phyloP scores from a whole-genome alignment of 345 rosid species.

The Citrus maxima region DNA sequence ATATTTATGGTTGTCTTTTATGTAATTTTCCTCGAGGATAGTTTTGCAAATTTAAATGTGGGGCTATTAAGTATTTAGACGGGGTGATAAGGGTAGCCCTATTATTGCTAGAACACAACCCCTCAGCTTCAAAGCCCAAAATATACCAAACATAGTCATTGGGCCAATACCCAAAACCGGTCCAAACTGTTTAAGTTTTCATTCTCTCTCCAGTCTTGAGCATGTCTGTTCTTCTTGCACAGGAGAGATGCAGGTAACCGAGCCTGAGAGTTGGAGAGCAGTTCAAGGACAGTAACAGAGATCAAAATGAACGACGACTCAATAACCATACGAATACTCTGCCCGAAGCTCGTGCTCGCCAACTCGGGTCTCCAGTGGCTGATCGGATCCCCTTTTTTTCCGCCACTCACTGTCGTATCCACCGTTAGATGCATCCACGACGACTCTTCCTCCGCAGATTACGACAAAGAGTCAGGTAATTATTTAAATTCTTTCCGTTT shows the following conservation, averaged over 20 bases:
- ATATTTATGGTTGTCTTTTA: too few species aligned
- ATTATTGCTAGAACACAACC: too few species aligned
- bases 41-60: too few species aligned
- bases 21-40: too few species aligned
- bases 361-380: slow-evolving; percentile 79
- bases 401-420: slow-evolving; percentile 72
- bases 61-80: too few species aligned
- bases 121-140: too few species aligned
- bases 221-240: too few species aligned
- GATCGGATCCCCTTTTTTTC: slow-evolving; percentile 74
- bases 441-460: slow-evolving; percentile 42
- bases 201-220: too few species aligned
- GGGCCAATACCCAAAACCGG: too few species aligned
- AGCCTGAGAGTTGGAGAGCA: background rate
- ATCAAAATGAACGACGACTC: slow-evolving; percentile 32
- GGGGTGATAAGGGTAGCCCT: accelerated
- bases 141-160: too few species aligned
- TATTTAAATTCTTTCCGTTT: background rate
- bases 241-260: too few species aligned
- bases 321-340: slow-evolving; percentile 45
- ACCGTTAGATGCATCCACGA: slow-evolving; percentile 65
- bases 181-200: too few species aligned
- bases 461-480: slow-evolving; percentile 67
- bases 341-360: slow-evolving; percentile 44
- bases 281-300: background rate